Base-by-base conservation (phyloP, 805 yeast species). In the Yarrowia yakushimensis region DNA sequence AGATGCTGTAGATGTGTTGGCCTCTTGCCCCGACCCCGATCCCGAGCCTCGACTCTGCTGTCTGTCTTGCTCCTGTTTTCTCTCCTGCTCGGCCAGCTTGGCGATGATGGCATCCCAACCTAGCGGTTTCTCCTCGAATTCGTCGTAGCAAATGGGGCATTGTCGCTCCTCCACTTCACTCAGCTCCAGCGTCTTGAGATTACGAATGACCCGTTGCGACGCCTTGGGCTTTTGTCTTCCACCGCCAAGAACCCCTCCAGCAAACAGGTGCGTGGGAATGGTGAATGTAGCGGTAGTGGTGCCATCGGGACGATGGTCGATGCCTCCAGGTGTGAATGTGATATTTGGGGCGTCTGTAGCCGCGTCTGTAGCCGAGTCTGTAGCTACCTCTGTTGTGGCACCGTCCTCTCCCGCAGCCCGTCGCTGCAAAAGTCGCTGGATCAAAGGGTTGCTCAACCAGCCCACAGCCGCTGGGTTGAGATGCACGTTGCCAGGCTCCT, bases 81-180 rank as follows among this genome's bases (percentile, higher is more conserved):
- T 15, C 28, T 39, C 48, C 20, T 17, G 43, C 30, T 55, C 48
- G 12, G 61, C 61, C 28, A 39, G 17, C 30, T 39, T 55, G 15
- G 25, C 46, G 3, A 41, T 23, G 12, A 55, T 39, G 27, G 48
- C 61, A 39, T 55, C 61, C 46, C 48, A 55, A 20, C 61, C 59
- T 17, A 52, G 43, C n/a, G 46, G 46, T 22, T 39, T 55, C 9
- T 39, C 61, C 10, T 27, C 48, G 10, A 55, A 55, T 28, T 28
- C 61, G 8, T 55, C 61, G 48, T 55, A 55, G 39, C 61, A 55
- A 30, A 55, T 55, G 4, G 61, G 61, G 12, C 61, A 55, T 7
- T 12, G 27, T 11, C 39, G 46, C 4, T 17, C 61, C 4, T 9
- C 18, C n/a, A 31, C 39, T 13, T 39, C 46, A n/a, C 48, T 41